phyloP scores from a whole-genome alignment of 116 monocot species.

The Phalaenopsis hybrid region DNA sequence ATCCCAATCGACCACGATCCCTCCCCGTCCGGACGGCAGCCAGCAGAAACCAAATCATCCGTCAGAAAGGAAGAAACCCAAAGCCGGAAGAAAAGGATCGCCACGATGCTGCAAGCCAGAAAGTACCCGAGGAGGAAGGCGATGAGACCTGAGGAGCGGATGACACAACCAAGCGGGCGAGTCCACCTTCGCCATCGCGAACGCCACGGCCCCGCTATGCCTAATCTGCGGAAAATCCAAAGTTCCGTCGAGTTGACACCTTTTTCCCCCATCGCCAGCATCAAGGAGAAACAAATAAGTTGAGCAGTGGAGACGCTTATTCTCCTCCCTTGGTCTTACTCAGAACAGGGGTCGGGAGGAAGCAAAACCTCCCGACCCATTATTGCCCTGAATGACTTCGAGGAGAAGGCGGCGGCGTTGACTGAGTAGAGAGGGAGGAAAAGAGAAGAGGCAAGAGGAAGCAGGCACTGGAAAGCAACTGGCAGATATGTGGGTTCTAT shows the following conservation, averaged over 20 bases:
- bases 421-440: neutral
- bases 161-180: neutral
- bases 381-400: neutral
- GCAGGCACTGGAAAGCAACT: neutral
- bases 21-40: constrained; percentile 57
- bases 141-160: constrained; percentile 13
- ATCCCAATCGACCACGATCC: constrained; percentile 69
- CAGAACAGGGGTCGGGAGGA: constrained; percentile 5
- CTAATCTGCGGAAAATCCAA: neutral
- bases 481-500: neutral
- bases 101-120: constrained; percentile 20
- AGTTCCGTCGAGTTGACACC: neutral
- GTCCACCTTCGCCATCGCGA: constrained; percentile 17
- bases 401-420: constrained; percentile 5
- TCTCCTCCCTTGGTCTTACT: too few relatives aligned
- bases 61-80: constrained; percentile 36
- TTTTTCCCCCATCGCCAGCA: constrained; percentile 10
- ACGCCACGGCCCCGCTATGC: neutral
- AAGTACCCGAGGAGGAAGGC: constrained; percentile 25
- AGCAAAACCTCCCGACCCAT: constrained; percentile 10
- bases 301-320: neutral
- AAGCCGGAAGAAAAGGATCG: constrained; percentile 38
- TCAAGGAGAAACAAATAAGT: neutral
- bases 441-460: neutral
- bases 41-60: constrained; percentile 17